phyloP scores from a whole-genome alignment of 176 grass and related monocot genomes.

The Paspalum notatum region DNA sequence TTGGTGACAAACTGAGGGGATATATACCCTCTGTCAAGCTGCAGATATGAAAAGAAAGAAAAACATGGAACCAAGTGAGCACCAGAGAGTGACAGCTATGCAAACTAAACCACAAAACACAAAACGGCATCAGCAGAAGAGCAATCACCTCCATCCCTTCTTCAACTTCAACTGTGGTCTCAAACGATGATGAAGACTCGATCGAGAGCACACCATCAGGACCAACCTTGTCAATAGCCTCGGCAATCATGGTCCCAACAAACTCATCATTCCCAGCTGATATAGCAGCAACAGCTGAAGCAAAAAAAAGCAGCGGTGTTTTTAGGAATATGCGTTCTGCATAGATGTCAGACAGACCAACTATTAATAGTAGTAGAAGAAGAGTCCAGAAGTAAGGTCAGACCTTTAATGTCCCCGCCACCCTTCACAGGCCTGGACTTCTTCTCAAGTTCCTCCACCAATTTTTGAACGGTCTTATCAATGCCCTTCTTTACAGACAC shows the following conservation, averaged over 20 bases:
- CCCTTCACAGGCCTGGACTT: conserved; percentile 81
- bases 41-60: background rate
- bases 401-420: conserved; percentile 82
- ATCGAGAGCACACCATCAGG: conserved; percentile 94
- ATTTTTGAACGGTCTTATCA: conserved; percentile 77
- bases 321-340: background rate
- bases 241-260: conserved; percentile 81
- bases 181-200: conserved; percentile 89
- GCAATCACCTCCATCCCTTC: conserved; percentile 91
- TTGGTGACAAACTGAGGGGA: conserved; percentile 96
- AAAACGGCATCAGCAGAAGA: conserved; percentile 7
- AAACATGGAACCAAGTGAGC: conserved; percentile 22
- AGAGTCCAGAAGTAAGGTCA: background rate
- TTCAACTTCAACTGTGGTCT: conserved; percentile 93
- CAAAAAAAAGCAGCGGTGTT: background rate
- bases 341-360: background rate
- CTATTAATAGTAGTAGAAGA: background rate
- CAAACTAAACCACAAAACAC: conserved; percentile 11
- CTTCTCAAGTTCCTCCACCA: conserved; percentile 83
- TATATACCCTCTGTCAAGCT: conserved; percentile 92
- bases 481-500: conserved; percentile 94
- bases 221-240: conserved; percentile 92
- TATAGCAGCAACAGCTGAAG: conserved; percentile 78
- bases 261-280: conserved; percentile 93
- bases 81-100: background rate